These are phyloP conservation scores for Cadophora sp. DNA, from an alignment of 2,329 filamentous ascomycete species.

Conservation along the genomic window DNA sequence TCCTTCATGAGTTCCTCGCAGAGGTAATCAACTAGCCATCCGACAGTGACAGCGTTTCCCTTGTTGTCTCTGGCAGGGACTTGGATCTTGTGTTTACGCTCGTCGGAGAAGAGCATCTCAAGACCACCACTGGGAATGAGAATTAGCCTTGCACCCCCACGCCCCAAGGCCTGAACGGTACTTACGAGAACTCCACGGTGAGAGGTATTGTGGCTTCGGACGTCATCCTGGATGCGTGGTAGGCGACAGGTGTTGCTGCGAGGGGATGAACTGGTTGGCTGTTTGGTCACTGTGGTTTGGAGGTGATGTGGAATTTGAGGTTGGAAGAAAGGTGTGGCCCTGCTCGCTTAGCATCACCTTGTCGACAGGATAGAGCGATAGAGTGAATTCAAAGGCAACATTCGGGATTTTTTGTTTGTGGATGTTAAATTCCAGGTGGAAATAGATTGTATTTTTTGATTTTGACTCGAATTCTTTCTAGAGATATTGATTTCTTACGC, in stretches of 20 bases:
- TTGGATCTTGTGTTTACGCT: constrained; percentile 73
- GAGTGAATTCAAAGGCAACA: no score
- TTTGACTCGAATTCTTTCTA: no score
- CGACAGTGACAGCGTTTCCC: constrained; percentile 70
- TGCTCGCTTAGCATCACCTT: constrained; percentile 1
- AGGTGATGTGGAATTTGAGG: background rate
- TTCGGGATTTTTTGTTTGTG: no score
- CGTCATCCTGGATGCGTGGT: constrained; percentile 30
- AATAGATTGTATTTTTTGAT: no score
- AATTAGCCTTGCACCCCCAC: constrained; percentile 28
- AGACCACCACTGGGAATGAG: constrained; percentile 74
- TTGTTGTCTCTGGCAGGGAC: constrained; percentile 69
- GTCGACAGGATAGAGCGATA: no score
- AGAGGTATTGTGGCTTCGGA: constrained; percentile 57
- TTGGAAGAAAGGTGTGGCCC: constrained; percentile 2
- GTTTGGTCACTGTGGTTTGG: background rate
- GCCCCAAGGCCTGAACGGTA: background rate
- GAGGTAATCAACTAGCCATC: constrained; percentile 78
- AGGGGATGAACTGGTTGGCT: constrained; percentile 10
- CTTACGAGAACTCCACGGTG: constrained; percentile 71
- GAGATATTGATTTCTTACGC: no score
- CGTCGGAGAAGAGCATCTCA: constrained; percentile 90
- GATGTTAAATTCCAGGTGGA: no score
- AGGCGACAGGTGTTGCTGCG: background rate
- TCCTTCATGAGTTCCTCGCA: constrained; percentile 87